These are phyloP conservation scores for Chondrostereum purpureum DNA, from an alignment of 1,284 basidiomycete species.

Conservation along the genomic window DNA sequence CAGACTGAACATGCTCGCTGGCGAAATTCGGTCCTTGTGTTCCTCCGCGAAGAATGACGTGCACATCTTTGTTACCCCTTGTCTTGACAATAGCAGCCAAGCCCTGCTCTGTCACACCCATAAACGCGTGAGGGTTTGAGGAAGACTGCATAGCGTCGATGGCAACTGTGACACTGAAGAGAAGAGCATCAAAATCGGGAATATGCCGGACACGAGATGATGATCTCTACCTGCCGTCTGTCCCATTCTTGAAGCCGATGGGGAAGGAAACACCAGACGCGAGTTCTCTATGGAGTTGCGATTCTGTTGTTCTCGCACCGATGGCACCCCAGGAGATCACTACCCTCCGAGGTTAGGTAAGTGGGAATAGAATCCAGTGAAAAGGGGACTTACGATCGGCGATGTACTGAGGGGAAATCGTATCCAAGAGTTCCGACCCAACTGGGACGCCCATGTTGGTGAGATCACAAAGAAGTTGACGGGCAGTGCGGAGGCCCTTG, in stretches of 20 bases:
- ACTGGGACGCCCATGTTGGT: constrained; percentile 87
- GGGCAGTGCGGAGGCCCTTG: constrained; percentile 84
- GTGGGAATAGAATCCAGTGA: constrained; percentile 2
- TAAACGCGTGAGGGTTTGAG: constrained; percentile 91
- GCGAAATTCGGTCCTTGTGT: constrained; percentile 84
- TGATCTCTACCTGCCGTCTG: constrained; percentile 78
- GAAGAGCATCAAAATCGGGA: constrained; percentile 3
- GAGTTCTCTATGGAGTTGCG: constrained; percentile 89
- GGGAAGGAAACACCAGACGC: constrained; percentile 88
- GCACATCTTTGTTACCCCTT: constrained; percentile 85
- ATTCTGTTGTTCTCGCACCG: constrained; percentile 93
- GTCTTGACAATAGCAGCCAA: constrained; percentile 96
- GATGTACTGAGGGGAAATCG: constrained; percentile 84
- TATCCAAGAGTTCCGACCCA: constrained; percentile 92
- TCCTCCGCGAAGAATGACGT: constrained; percentile 91
- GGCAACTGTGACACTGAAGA: constrained; percentile 57
- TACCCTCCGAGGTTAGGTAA: constrained; percentile 18
- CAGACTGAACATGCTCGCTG: constrained; percentile 68
- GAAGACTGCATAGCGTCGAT: constrained; percentile 96
- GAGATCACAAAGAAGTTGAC: constrained; percentile 86
- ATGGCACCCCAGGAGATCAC: constrained; percentile 97
- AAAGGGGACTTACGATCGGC: constrained; percentile 46
- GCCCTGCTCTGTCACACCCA: constrained; percentile 95
- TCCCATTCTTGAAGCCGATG: constrained; percentile 99
- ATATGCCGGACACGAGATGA: constrained; percentile 1